These are phyloP conservation scores for Cornus florida DNA, from an alignment of 148 eudicot species.

Conservation along the genomic window DNA sequence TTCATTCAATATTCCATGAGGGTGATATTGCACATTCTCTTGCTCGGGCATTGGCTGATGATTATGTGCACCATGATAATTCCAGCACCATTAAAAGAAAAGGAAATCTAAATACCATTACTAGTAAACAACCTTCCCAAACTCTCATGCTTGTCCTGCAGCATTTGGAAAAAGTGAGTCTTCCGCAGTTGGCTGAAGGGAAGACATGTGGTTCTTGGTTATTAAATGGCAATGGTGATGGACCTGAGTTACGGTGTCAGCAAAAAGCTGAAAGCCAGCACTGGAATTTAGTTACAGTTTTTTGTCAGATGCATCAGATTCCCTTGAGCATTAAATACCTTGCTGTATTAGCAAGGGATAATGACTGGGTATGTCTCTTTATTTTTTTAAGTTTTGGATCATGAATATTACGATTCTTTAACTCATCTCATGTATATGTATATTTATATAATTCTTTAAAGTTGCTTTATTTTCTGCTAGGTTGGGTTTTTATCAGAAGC, in stretches of 20 bases:
- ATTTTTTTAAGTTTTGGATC: not conserved
- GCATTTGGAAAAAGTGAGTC: slow-evolving; percentile 87
- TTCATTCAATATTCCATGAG: slow-evolving; percentile 51
- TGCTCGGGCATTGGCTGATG: slow-evolving; percentile 85
- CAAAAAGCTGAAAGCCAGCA: slow-evolving; percentile 85
- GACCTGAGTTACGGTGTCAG: slow-evolving; percentile 80
- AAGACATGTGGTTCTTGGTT: slow-evolving; percentile 93
- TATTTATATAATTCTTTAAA: not conserved
- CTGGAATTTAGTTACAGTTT: slow-evolving; percentile 83
- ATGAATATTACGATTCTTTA: not conserved
- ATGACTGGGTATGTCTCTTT: slow-evolving; percentile 78
- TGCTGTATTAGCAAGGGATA: slow-evolving; percentile 77
- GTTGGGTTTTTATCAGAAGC: slow-evolving; percentile 94
- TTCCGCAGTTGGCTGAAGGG: slow-evolving; percentile 50
- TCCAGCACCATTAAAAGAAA: slow-evolving; percentile 36
- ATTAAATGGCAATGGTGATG: slow-evolving; percentile 79
- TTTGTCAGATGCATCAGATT: slow-evolving; percentile 89
- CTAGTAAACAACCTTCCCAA: slow-evolving; percentile 46
- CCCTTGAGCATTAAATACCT: slow-evolving; percentile 82
- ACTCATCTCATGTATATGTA: not conserved
- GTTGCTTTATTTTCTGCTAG: slow-evolving; percentile 30
- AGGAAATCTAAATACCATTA: slow-evolving; percentile 27
- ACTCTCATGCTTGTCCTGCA: slow-evolving; percentile 80
- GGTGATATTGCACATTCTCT: slow-evolving; percentile 76
- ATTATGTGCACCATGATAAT: slow-evolving; percentile 60